Evolutionary conservation across 2,329 filamentous ascomycete genomes (phyloP), one percentile per base, ranked within the genome.

Genomic region (Colletotrichum scovillei): DNA sequence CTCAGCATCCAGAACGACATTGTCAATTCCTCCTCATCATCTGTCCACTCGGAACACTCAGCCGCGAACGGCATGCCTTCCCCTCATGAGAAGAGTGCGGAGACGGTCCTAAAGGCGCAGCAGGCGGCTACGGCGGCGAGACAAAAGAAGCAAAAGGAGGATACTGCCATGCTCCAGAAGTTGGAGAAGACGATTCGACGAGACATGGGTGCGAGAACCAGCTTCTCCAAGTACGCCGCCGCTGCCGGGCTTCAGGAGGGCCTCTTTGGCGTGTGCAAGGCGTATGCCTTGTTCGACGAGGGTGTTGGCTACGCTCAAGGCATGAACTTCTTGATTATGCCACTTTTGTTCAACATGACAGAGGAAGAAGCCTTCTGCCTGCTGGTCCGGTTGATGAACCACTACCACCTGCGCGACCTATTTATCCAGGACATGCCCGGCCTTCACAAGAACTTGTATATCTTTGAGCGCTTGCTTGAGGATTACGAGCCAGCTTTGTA

Each of bases 311-410:
- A 99, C 82, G 96, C 97, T 0, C 97, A 99, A 82, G 97, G 97
- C 80, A 98, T 99, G 94, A 99, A 98, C 81, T 99, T 99, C 79
- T 91, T 99, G 73, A 94, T 95, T 62, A 98, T 98, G 95, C 97
- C 97, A 28, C 83, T 99, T 22, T 87, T 99, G 1, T 98, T 99
- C 85, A 98, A 98, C 81, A 98, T 98, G 95, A 94, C 95, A 2
- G 96, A 98, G 83, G 95, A 97, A 80, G 97, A 99, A 84, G 96
- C 97, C 0, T 99, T 99, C 80, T 97, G 95, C 78, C 86, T 99
- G 22, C 90, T 99, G 30, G 95, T 98, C 22, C 92, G 95, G 76
- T 84, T 99, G 67, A 99, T 99, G 97, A 97, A 97, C 84, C 94
- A 98, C 76, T 99, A 98, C 82, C 92, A 95, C 72, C 87, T 99